These are phyloP conservation scores for Bifiguratus adelaidae DNA, from an alignment of 192 early-diverging fungal species.

Conservation along the genomic window DNA sequence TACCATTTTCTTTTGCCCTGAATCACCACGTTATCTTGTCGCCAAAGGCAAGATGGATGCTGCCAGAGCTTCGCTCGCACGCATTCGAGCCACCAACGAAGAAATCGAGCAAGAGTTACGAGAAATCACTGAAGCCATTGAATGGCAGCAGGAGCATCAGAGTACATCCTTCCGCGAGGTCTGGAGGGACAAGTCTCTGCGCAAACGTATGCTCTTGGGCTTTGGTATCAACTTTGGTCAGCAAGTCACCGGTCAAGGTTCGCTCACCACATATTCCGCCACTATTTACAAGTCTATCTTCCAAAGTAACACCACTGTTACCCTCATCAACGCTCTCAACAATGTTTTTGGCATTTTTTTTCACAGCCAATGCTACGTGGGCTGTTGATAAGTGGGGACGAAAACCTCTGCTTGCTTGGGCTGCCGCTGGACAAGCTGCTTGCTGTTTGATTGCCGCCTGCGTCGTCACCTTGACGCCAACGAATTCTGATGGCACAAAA, in stretches of 20 bases:
- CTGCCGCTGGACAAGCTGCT: conserved; percentile 6
- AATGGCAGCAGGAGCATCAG: conserved; percentile 6
- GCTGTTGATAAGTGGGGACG: conserved; percentile 6
- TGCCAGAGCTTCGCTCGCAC: conserved; percentile 3
- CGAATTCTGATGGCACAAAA: conserved; percentile 2
- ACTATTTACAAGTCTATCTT: conserved; percentile 9
- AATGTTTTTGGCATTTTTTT: conserved; percentile 12
- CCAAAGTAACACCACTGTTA: conserved; percentile 1
- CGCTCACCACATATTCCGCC: conserved; percentile 12
- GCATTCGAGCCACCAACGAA: conserved; percentile 5
- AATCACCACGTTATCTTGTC: conserved; percentile 9
- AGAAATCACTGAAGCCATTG: conserved; percentile 9
- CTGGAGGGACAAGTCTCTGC: conserved; percentile 3
- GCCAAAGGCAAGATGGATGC: conserved; percentile 1
- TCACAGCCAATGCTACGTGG: conserved; percentile 8
- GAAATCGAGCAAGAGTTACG: conserved; percentile 9
- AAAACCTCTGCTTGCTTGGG: conserved; percentile 1
- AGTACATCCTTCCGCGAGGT: conserved; percentile 4
- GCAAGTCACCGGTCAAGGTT: conserved; percentile 12
- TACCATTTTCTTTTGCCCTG: conserved; percentile 9
- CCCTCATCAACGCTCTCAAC: conserved; percentile 10
- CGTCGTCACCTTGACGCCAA: conserved; percentile 5
- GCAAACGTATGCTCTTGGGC: conserved; percentile 5
- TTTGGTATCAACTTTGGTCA: conserved; percentile 15
- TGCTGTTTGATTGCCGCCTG: conserved; percentile 7